Evolutionary conservation across 129 eudicot genomes (phyloP).

Genomic region (Artemisia argyi): DNA sequence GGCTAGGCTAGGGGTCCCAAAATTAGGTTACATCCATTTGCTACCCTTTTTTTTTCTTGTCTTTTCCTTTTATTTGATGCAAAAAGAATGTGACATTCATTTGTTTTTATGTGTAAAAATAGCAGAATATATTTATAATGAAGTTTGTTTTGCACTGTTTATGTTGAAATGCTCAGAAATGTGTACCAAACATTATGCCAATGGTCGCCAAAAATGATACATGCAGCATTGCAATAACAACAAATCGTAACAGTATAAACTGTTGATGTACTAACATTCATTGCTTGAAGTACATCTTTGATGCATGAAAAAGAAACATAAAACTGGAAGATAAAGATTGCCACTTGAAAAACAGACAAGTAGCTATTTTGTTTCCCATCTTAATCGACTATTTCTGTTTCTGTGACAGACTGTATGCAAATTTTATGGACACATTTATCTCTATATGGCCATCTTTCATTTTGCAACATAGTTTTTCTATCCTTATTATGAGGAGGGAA

Average conservation of each 20-base stretch:
- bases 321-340: constrained; percentile 27
- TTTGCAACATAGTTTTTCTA: constrained; percentile 36
- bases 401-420: constrained; percentile 32
- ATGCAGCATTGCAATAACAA: constrained; percentile 11
- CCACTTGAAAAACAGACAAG: constrained; percentile 49
- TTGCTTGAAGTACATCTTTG: constrained; percentile 7
- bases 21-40: constrained; percentile 24
- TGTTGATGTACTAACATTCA: neutral
- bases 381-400: constrained; percentile 11
- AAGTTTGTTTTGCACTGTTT: constrained; percentile 21
- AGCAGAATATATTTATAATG: constrained; percentile 6
- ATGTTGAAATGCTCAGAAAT: constrained; percentile 7
- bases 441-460: constrained; percentile 21
- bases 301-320: constrained; percentile 1
- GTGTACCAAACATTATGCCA: constrained; percentile 16
- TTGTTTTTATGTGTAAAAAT: constrained; percentile 15
- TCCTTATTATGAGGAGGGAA: constrained; percentile 53
- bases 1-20: constrained; percentile 26
- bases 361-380: constrained; percentile 43
- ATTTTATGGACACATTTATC: constrained; percentile 35
- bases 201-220: constrained; percentile 8
- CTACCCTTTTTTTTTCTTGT: constrained; percentile 15
- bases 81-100: constrained; percentile 17
- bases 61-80: constrained; percentile 12
- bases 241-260: constrained; percentile 1